Conservation (phyloP, 2,329 filamentous ascomycete species). For the Pseudogymnoascus sp. region DNA sequence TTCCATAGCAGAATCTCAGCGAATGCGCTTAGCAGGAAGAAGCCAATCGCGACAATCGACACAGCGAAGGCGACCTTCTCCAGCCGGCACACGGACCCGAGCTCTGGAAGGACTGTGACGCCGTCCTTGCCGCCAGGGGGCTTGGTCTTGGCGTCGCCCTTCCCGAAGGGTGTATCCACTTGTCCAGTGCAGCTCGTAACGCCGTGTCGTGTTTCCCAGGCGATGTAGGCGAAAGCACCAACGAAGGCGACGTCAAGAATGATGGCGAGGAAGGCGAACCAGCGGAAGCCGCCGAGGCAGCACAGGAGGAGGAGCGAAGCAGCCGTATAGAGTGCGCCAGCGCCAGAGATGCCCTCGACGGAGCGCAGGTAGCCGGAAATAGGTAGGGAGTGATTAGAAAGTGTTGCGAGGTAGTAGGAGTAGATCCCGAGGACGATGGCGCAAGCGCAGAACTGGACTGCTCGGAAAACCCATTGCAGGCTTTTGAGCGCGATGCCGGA, state of each 20-base stretch:
- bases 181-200: conserved; percentile 56
- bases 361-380: conserved; percentile 63
- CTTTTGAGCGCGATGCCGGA: conserved; percentile 58
- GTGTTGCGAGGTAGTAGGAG: conserved; percentile 74
- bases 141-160: conserved; percentile 42
- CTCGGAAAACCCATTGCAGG: conserved; percentile 63
- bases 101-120: conserved; percentile 32
- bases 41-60: conserved; percentile 65
- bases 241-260: conserved; percentile 70
- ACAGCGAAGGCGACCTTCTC: conserved; percentile 73
- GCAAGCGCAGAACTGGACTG: conserved; percentile 64
- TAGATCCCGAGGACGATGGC: conserved; percentile 70
- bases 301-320: conserved; percentile 68
- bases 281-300: conserved; percentile 65
- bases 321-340: conserved; percentile 65
- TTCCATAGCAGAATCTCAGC: conserved; percentile 62
- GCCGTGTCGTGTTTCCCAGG: conserved; percentile 64
- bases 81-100: conserved; percentile 61
- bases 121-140: conserved; percentile 26
- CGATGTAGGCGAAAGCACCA: conserved; percentile 74
- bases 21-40: conserved; percentile 67
- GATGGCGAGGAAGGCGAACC: conserved; percentile 67
- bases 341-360: conserved; percentile 71
- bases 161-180: conserved; percentile 63
- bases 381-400: conserved; percentile 53